Percentiles rank a stretch among this genome's conserved stretches.
Evolutionary conservation across 2,329 filamentous ascomycete species (phyloP).

Genomic region (Neospermospora avenae): DNA sequence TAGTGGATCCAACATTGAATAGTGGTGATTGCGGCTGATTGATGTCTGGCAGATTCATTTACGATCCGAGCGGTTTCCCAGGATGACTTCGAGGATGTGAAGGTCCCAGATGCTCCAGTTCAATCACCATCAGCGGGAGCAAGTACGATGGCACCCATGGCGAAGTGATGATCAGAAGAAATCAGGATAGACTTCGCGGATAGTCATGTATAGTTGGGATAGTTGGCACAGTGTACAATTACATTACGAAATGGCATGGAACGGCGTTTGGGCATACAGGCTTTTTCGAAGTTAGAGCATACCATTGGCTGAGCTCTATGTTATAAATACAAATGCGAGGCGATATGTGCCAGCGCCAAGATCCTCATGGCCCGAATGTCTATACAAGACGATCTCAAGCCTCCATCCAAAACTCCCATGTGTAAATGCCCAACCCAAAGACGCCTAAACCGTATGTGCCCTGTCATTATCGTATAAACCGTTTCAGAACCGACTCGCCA

Average conservation of each 20-base stretch:
- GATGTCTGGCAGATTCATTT: slow-evolving; percentile 53
- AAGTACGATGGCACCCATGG: slow-evolving; percentile 20
- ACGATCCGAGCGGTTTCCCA: slow-evolving; percentile 86
- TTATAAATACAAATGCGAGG: slow-evolving; percentile 25
- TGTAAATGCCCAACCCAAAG: slow-evolving; percentile 9
- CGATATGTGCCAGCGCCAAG: slow-evolving; percentile 14
- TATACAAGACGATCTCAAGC: slow-evolving; percentile 19
- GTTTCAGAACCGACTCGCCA: slow-evolving; percentile 28
- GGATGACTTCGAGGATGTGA: slow-evolving; percentile 94
- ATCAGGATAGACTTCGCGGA: neutral
- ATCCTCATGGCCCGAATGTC: slow-evolving; percentile 19
- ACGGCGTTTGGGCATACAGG: slow-evolving; percentile 9
- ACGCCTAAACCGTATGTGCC: slow-evolving; percentile 28
- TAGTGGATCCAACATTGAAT: slow-evolving; percentile 41
- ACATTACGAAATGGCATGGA: slow-evolving; percentile 10
- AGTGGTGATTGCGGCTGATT: neutral
- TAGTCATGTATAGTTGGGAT: neutral
- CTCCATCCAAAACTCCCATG: slow-evolving; percentile 20
- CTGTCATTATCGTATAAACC: slow-evolving; percentile 29
- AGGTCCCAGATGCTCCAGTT: slow-evolving; percentile 63
- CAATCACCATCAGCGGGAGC: slow-evolving; percentile 26
- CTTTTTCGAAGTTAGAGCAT: slow-evolving; percentile 5
- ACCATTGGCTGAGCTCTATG: slow-evolving; percentile 21
- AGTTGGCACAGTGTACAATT: slow-evolving; percentile 1
- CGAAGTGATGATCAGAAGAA: neutral